Evolutionary conservation across 192 early-diverging fungal species (phyloP).

Genomic region (Backusella sp.): DNA sequence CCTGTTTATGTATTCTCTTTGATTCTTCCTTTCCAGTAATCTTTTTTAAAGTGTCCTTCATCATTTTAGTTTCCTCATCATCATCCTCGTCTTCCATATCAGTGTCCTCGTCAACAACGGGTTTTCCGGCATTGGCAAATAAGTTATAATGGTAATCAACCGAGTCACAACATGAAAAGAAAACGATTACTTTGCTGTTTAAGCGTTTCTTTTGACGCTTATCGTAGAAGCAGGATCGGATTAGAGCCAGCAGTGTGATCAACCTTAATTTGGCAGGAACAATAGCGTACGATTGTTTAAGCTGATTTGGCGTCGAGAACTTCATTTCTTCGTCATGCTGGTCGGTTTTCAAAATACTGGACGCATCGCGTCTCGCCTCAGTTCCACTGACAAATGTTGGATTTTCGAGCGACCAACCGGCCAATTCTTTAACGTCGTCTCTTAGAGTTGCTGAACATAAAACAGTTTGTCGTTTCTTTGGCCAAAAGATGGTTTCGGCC

Average conservation of each 20-base stretch:
- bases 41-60: constrained; percentile 27
- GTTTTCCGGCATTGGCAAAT: constrained; percentile 62
- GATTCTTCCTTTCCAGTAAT: constrained; percentile 19
- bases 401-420: constrained; percentile 71
- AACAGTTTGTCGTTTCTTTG: constrained; percentile 67
- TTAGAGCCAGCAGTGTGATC: constrained; percentile 75
- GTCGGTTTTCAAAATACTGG: neutral
- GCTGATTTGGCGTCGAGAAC: constrained; percentile 80
- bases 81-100: constrained; percentile 40
- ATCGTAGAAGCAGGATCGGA: constrained; percentile 53
- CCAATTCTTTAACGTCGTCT: constrained; percentile 80
- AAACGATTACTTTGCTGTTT: constrained; percentile 82
- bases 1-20: neutral
- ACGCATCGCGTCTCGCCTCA: constrained; percentile 14
- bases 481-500: constrained; percentile 44
- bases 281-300: constrained; percentile 84
- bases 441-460: constrained; percentile 93
- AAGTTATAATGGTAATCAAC: constrained; percentile 95
- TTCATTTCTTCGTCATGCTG: constrained; percentile 39
- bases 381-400: constrained; percentile 80
- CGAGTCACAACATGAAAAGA: constrained; percentile 88
- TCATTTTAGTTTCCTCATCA: constrained; percentile 39
- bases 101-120: constrained; percentile 34
- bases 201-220: constrained; percentile 22
- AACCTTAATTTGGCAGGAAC: constrained; percentile 91